phyloP scores from a whole-genome alignment of 495 filamentous ascomycete species.

The Xylaria castorea region DNA sequence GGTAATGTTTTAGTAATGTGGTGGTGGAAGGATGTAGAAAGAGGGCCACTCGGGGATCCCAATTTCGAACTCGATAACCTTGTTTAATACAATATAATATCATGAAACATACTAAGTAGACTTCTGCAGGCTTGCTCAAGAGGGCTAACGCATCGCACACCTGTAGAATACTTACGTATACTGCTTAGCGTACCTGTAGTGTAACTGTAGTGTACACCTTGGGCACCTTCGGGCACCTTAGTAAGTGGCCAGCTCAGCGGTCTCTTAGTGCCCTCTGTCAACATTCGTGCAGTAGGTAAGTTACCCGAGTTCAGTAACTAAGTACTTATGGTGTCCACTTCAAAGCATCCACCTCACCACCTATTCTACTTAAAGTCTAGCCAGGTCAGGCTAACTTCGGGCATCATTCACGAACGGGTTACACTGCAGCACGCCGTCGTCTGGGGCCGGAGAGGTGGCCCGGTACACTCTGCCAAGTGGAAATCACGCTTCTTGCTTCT shows the following conservation, averaged over 20 bases:
- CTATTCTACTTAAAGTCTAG: background rate
- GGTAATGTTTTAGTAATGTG: background rate
- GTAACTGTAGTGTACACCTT: background rate
- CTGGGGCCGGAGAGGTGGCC: background rate
- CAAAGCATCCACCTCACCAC: too few relatives aligned
- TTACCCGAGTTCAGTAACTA: too few relatives aligned
- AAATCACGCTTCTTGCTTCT: slow-evolving; percentile 5
- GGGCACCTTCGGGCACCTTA: too few relatives aligned
- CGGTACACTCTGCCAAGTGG: background rate
- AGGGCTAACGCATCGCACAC: background rate
- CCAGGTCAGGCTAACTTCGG: background rate
- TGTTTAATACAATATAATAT: background rate
- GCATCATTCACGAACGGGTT: background rate
- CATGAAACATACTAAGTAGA: background rate
- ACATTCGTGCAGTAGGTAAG: too few relatives aligned
- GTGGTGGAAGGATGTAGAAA: background rate
- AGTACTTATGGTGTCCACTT: too few relatives aligned
- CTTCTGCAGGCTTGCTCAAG: background rate
- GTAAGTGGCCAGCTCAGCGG: background rate
- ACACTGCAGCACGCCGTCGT: background rate
- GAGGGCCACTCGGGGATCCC: background rate
- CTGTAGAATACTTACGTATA: too few relatives aligned
- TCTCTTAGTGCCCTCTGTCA: background rate
- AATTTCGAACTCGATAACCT: background rate
- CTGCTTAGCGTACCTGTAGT: background rate